Conservation (phyloP, 805 yeast species). For the Hanseniaspora opuntiae region DNA sequence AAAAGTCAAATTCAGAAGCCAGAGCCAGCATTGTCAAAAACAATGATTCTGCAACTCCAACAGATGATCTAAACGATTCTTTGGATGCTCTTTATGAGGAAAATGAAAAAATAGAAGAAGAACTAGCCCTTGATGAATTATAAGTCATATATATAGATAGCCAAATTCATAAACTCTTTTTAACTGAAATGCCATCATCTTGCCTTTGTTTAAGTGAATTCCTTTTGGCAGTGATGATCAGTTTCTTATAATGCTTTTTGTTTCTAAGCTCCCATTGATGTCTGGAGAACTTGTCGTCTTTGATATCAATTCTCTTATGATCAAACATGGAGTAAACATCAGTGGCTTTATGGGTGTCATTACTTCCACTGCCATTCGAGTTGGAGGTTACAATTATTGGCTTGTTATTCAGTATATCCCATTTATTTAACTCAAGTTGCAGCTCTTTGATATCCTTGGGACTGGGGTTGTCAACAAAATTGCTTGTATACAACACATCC, state of each 20-base stretch:
- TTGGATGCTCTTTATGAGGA: constrained; percentile 12
- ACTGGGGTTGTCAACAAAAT: constrained; percentile 48
- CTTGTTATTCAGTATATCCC: constrained; percentile 41
- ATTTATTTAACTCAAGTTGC: constrained; percentile 42
- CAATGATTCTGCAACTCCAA: not conserved
- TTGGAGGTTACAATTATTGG: constrained; percentile 14
- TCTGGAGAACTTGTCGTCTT: constrained; percentile 36
- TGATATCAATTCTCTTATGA: constrained; percentile 22
- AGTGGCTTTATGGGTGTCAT: not conserved
- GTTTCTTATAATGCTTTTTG: constrained; percentile 28
- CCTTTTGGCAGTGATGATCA: constrained; percentile 29
- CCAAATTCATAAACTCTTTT: not conserved
- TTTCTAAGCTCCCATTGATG: constrained; percentile 32
- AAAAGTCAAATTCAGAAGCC: not conserved
- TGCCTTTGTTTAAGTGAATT: constrained; percentile 17
- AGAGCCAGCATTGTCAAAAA: not conserved
- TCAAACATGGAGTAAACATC: constrained; percentile 9
- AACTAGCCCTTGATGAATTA: constrained; percentile 11
- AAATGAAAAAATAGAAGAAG: constrained; percentile 10
- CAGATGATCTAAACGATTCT: constrained; percentile 9
- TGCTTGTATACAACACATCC: constrained; percentile 66
- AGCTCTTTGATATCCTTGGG: constrained; percentile 49
- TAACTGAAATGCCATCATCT: not conserved
- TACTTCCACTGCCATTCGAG: constrained; percentile 13
- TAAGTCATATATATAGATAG: not conserved